A percentile compares a stretch with the other conserved stretches of the same genome.
These are phyloP conservation scores for Blepharisma stoltei DNA, from an alignment of 73 alveolate species.

Conservation along the genomic window DNA sequence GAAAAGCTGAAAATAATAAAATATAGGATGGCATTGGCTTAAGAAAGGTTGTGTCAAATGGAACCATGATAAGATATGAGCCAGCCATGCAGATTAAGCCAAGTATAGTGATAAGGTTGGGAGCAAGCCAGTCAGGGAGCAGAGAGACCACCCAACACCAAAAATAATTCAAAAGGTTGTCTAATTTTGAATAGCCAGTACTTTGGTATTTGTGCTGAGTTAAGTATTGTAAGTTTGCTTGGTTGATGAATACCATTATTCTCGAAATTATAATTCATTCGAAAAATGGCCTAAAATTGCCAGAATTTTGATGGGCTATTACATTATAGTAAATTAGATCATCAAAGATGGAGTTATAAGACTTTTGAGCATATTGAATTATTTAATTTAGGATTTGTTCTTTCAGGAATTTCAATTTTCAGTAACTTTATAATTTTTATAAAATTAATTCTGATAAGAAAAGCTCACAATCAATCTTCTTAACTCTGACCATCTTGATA, in stretches of 20 bases:
- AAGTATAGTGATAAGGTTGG: not conserved
- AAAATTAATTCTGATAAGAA: too few relatives aligned
- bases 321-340: too few relatives aligned
- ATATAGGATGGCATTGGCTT: not conserved
- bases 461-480: too few relatives aligned
- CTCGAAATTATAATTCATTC: not conserved
- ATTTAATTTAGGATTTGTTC: too few relatives aligned
- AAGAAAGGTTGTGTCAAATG: not conserved
- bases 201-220: not conserved
- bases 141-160: not conserved
- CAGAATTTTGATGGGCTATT: too few relatives aligned
- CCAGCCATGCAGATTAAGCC: conserved; percentile 7
- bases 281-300: too few relatives aligned
- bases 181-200: conserved; percentile 8
- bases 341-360: too few relatives aligned
- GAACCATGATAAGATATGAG: not conserved
- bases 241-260: not conserved
- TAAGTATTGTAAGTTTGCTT: not conserved
- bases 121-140: not conserved
- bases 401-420: too few relatives aligned
- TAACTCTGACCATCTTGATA: too few relatives aligned
- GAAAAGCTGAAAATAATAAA: not conserved
- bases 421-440: too few relatives aligned
- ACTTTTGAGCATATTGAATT: too few relatives aligned
- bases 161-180: not conserved